Evolutionary conservation across 805 yeast species (phyloP), one percentile per base, ranked within the genome.

Genomic region (Schwanniomyces yamadae): DNA sequence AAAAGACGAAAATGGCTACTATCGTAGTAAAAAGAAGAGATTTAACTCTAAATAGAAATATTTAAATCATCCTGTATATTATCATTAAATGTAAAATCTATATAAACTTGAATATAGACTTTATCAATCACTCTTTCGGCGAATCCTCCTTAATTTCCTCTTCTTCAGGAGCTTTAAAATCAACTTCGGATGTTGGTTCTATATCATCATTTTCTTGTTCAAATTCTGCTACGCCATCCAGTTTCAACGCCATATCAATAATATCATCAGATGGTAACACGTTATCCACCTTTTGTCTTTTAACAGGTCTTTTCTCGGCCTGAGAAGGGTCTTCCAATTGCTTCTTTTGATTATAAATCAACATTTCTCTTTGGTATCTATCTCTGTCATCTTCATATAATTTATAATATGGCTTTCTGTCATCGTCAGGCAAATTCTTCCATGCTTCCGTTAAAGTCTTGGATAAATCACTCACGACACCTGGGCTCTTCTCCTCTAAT

Each of bases 401-500:
- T 38, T 83, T 80, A 50, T 78, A 79, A 56, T 77, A 90, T 3
- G 90, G 89, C 45, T 77, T 78, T 39, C 85, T 75, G 7, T 75
- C 85, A 19, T 79, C 84, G 24, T 80, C 83, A 39, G 71, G 76
- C 48, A 90, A 69, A 34, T 66, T 69, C 52, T 85, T 85, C 97
- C 97, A 90, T 4, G 83, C 81, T 44, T 86, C 96, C 1, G 95
- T 79, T 66, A 90, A 68, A 11, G 83, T 82, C 50, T 77, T 82
- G 2, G 95, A 82, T 29, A 86, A 68, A 54, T 90, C 96, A 25
- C 63, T 63, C 13, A 63, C 53, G 19, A 54, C 55, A 7, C 80
- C 81, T 3, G 77, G 74, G 33, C 69, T 67, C 33, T 57, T 60
- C n/a, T 60, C 59, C 42, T 77, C 84, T 34, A 80, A 67, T 42